Conservation (phyloP, 306 rosid species). For the Sicyos edulis region DNA sequence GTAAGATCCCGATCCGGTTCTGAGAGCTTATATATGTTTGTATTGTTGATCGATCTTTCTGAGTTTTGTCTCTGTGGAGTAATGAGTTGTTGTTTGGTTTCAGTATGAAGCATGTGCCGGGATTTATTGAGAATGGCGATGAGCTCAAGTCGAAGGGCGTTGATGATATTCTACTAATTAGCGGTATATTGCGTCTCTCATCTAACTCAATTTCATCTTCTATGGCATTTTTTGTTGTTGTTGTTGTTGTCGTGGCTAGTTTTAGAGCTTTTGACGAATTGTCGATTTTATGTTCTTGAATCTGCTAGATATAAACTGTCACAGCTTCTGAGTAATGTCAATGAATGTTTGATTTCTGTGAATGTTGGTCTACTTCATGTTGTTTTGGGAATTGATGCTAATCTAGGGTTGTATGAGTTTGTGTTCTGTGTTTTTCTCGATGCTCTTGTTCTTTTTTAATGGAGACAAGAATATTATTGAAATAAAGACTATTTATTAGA, state of each 20-base stretch:
- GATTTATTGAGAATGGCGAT: constrained; percentile 66
- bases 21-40: neutral
- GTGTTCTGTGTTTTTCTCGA: neutral
- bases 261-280: constrained; percentile 6
- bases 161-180: constrained; percentile 53
- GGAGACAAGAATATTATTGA: too few relatives aligned
- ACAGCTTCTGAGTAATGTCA: neutral
- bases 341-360: neutral
- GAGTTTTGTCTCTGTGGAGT: too few relatives aligned
- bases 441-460: neutral
- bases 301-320: neutral
- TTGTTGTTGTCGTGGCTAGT: neutral
- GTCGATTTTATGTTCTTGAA: neutral
- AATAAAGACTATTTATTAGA: neutral
- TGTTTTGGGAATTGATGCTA: neutral
- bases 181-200: constrained; percentile 38
- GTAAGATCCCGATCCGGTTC: constrained; percentile 22
- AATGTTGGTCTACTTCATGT: neutral
- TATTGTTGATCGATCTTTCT: neutral
- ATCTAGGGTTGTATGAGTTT: neutral
- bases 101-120: constrained; percentile 84
- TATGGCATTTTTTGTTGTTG: constrained; percentile 42
- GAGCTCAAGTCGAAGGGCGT: constrained; percentile 76
- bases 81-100: neutral
- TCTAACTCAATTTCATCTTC: constrained; percentile 20